A percentile compares a stretch with the other conserved stretches of the same genome.
phyloP scores from a whole-genome alignment of 495 filamentous ascomycete genomes.

The Apodospora peruviana region DNA sequence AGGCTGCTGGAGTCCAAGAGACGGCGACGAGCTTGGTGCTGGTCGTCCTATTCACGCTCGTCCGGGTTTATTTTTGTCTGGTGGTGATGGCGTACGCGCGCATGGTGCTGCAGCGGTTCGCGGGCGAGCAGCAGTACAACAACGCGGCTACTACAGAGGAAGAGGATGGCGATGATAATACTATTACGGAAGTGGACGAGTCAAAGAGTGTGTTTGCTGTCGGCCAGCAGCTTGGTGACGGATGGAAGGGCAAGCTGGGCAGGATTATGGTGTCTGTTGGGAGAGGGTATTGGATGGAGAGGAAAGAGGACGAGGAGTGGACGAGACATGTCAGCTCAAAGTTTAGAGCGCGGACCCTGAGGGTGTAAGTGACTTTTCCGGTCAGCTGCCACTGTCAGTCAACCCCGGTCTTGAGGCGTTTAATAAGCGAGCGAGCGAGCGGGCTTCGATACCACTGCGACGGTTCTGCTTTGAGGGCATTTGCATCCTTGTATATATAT shows the following conservation, averaged over 20 bases:
- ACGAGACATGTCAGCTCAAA: slow-evolving; percentile 50
- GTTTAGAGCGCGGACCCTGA: slow-evolving; percentile 42
- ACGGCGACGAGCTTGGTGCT: slow-evolving; percentile 69
- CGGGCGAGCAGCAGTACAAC: slow-evolving; percentile 37
- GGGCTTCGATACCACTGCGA: too few species aligned
- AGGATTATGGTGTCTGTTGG: slow-evolving; percentile 66
- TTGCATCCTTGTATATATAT: too few species aligned
- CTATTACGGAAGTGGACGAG: slow-evolving; percentile 31
- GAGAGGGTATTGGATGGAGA: slow-evolving; percentile 69
- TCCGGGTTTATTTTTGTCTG: slow-evolving; percentile 72
- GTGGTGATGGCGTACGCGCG: slow-evolving; percentile 77
- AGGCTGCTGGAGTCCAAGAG: slow-evolving; percentile 58
- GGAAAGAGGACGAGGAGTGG: slow-evolving; percentile 52
- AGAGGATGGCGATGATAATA: not conserved
- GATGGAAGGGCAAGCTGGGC: slow-evolving; percentile 71
- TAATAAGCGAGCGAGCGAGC: too few species aligned
- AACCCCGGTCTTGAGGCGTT: too few species aligned
- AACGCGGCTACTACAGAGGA: slow-evolving; percentile 27
- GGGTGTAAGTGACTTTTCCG: too few species aligned
- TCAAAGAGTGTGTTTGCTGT: slow-evolving; percentile 67
- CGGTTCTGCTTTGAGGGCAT: too few species aligned
- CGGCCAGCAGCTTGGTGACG: slow-evolving; percentile 62
- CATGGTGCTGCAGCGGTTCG: slow-evolving; percentile 56
- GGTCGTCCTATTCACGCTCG: slow-evolving; percentile 61
- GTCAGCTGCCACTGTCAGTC: too few species aligned